Percentiles rank a stretch among this genome's conserved stretches.
These are phyloP conservation scores for Fusarium transvaalense DNA, from an alignment of 2,329 filamentous ascomycete genomes.

Conservation along the genomic window DNA sequence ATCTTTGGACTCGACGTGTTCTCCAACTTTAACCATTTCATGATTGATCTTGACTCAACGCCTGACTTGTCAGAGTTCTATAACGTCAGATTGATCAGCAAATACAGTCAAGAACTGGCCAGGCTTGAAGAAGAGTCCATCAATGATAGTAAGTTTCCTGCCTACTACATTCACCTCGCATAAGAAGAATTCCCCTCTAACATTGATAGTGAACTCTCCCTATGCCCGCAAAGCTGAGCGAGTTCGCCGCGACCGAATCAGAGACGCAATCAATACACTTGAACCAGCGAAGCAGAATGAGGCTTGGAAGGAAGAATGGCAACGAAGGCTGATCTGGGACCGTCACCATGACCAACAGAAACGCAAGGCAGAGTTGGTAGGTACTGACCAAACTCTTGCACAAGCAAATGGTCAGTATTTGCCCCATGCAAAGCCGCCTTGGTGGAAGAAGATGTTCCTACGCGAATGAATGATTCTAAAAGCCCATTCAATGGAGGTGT, in stretches of 20 bases:
- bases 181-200: too few species aligned
- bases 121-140: not conserved
- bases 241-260: not conserved
- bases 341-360: too few species aligned
- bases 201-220: not conserved
- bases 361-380: too few species aligned
- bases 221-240: not conserved
- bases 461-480: too few species aligned
- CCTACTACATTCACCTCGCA: too few species aligned
- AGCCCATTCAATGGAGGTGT: too few species aligned
- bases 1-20: not conserved
- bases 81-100: conserved; percentile 4
- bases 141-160: not conserved
- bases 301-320: not conserved
- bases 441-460: too few species aligned
- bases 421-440: too few species aligned
- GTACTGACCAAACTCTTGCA: too few species aligned
- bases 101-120: not conserved
- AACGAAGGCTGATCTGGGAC: not conserved
- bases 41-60: fast-evolving
- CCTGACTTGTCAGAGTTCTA: not conserved
- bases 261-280: not conserved
- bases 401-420: too few species aligned
- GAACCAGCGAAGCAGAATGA: fast-evolving
- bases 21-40: not conserved